Base-by-base conservation (phyloP, 768 basidiomycete genomes). In the Kondoa subrosea region DNA sequence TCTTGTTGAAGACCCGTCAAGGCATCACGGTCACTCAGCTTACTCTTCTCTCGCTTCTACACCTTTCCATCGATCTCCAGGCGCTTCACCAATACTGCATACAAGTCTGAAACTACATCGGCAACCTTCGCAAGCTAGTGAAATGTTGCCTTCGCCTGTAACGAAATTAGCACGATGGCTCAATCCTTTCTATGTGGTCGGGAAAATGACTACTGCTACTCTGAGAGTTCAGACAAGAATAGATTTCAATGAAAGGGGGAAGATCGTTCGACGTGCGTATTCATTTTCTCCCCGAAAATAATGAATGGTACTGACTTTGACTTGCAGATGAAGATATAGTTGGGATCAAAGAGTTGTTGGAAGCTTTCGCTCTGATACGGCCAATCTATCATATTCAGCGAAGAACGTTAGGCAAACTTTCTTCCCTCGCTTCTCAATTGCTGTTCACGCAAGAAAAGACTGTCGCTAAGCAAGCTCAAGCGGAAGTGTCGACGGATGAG, bases 371-470 rank as follows among this genome's bases (percentile, higher is more conserved):
- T 33, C 30, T 63, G 12, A 17, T 63, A 27, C 2, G 29, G 8
- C 61, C 61, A 33, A 29, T 63, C 61, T 63, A 63, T n/a, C 61
- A 63, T 33, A 33, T 63, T 32, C 61, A 63, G n/a, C 61, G 61
- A 3, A 27, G 16, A 33, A 33, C 61, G 12, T 31, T 27, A 16
- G 61, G 40, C 40, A 50, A 50, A 50, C 40, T 50, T 21, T 50
- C 40, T 50, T 50, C 40, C 40, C 40, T 50, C 8, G 40, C 40
- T 50, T 50, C 40, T 8, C 40, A 50, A 50, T 8, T 50, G 8
- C 21, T 50, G 40, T 50, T 50, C 21, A 8, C 40, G 40, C 40
- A 50, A 50, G 40, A 50, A 50, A 21, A 50, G 21, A 50, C 40
- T 8, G 40, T 21, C 12, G 40, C 40, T 8, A 50, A 50, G 12